These are phyloP conservation scores for Elsinoe necatrix DNA, from an alignment of 2,329 filamentous ascomycete genomes.

Conservation along the genomic window DNA sequence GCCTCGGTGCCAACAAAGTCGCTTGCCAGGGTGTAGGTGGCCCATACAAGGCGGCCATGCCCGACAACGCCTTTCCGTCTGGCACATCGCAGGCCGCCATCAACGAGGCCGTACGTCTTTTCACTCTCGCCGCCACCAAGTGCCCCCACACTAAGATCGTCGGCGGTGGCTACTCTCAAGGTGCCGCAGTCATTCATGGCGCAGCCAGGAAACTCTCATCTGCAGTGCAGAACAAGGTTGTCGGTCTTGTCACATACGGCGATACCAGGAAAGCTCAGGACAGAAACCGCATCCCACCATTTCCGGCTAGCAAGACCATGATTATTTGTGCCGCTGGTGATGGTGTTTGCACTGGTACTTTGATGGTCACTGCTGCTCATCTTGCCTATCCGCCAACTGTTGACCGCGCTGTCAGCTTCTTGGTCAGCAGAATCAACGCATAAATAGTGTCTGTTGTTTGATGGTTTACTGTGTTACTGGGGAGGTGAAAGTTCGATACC, in stretches of 20 bases:
- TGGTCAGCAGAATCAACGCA: constrained; percentile 1
- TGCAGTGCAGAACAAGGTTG: constrained; percentile 27
- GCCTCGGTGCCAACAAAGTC: constrained; percentile 17
- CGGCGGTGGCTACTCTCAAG: constrained; percentile 21
- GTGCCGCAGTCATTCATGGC: constrained; percentile 19
- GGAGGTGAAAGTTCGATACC: background rate
- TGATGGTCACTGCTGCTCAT: constrained; percentile 24
- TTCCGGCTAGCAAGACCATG: constrained; percentile 25
- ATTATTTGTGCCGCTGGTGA: constrained; percentile 26
- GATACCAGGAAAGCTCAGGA: constrained; percentile 35
- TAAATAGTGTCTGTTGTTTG: background rate
- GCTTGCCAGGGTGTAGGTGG: constrained; percentile 22
- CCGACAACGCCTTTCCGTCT: constrained; percentile 13
- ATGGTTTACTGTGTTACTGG: too few species aligned
- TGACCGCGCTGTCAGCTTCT: constrained; percentile 1
- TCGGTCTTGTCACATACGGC: constrained; percentile 34
- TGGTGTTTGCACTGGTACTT: constrained; percentile 23
- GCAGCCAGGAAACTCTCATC: constrained; percentile 25
- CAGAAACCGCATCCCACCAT: constrained; percentile 28
- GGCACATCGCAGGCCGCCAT: constrained; percentile 18
- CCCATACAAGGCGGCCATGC: constrained; percentile 19
- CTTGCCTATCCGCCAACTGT: constrained; percentile 15
- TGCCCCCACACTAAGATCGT: constrained; percentile 21
- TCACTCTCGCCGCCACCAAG: constrained; percentile 16
- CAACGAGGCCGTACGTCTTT: constrained; percentile 19